Evolutionary conservation across 2,329 filamentous ascomycete genomes (phyloP).

Genomic region (Alternaria sp.): DNA sequence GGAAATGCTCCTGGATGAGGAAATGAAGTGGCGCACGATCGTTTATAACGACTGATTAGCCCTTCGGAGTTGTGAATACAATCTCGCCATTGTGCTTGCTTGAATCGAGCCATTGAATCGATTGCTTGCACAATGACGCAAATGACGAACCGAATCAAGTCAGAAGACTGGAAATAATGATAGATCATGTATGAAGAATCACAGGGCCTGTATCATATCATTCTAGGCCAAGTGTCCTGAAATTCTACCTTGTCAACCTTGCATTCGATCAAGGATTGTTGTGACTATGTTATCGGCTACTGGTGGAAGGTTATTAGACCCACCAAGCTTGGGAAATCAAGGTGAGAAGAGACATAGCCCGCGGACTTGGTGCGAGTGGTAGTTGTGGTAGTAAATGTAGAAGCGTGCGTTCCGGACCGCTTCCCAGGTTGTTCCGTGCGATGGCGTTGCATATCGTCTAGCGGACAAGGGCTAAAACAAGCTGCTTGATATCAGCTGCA

Average conservation of each 20-base stretch:
- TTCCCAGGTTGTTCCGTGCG: too few species aligned
- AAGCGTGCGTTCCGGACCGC: too few species aligned
- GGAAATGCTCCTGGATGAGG: rapidly evolving
- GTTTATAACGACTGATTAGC: rapidly evolving
- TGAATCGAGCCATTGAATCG: neutral
- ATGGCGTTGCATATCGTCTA: too few species aligned
- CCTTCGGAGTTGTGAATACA: neutral
- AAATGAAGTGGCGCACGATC: neutral
- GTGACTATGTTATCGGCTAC: neutral
- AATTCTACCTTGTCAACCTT: neutral
- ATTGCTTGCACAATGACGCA: neutral
- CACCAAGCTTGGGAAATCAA: too few species aligned
- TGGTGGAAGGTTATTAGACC: too few species aligned
- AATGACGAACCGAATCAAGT: neutral
- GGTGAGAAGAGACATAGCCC: too few species aligned
- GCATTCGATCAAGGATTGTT: neutral
- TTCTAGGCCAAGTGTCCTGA: neutral
- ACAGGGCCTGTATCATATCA: rapidly evolving
- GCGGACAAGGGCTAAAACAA: too few species aligned
- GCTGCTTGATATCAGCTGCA: too few species aligned
- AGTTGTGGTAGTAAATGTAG: too few species aligned
- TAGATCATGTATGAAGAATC: neutral
- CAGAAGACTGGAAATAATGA: rapidly evolving
- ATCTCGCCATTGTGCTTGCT: neutral
- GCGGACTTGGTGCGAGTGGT: too few species aligned